Percentiles rank a stretch among this genome's conserved stretches.
These are phyloP conservation scores for Chaetomium olivaceum DNA, from an alignment of 2,329 filamentous ascomycete species.

Conservation along the genomic window DNA sequence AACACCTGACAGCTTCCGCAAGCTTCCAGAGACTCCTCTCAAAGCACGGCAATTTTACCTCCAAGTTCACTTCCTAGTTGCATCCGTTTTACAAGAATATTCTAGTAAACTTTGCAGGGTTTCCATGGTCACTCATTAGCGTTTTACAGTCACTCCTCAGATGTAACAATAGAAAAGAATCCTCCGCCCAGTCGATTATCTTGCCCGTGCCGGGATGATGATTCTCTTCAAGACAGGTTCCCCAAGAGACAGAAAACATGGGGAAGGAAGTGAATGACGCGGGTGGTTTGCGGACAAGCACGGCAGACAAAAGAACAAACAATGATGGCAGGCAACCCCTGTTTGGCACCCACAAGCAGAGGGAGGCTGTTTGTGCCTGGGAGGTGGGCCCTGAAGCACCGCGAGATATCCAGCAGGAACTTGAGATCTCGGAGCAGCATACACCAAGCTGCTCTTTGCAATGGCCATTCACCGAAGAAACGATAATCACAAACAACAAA, in stretches of 20 bases:
- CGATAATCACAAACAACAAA: neutral
- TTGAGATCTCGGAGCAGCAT: neutral
- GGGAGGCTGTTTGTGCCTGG: no score
- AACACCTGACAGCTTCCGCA: no score
- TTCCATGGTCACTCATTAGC: neutral
- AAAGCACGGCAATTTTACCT: no score
- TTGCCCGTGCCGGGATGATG: neutral
- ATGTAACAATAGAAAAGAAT: neutral
- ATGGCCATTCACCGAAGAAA: neutral
- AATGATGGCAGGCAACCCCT: neutral
- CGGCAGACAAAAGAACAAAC: neutral
- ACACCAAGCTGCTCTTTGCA: neutral
- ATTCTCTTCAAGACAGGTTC: neutral
- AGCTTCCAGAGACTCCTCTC: no score
- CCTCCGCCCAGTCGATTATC: neutral
- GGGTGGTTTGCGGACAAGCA: neutral
- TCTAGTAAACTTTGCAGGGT: neutral
- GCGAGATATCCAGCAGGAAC: neutral
- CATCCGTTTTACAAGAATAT: neutral
- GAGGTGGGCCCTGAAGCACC: neutral
- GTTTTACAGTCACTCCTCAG: neutral
- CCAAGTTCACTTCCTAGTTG: no score
- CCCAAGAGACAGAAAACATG: neutral
- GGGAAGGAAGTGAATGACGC: neutral
- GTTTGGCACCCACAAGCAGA: neutral